Base-by-base conservation (phyloP, 2,329 filamentous ascomycete species). In the Cryoendolithus antarcticus region DNA sequence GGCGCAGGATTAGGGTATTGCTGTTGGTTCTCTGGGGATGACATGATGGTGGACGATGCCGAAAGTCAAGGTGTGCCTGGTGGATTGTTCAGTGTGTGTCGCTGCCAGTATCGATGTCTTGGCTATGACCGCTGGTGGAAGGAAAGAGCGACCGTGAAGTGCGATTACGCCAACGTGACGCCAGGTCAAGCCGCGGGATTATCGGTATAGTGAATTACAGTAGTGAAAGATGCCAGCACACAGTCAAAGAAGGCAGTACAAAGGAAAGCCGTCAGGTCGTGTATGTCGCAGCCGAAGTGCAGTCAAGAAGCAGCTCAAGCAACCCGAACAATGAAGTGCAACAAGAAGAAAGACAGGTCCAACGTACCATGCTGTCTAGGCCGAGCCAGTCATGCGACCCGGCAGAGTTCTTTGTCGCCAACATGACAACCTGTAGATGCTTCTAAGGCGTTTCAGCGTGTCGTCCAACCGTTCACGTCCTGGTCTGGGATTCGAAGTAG, bases 1-100 rank as follows among this genome's bases (percentile, higher is more conserved):
- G 67, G 67, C 59, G 68, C 64, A 63, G 66, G 63, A 60, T 67
- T 63, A 61, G 70, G 69, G 62, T 60, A 54, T 59, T 67, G 64
- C 65, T 68, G 67, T 66, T 66, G 67, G 60, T 66, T 66, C 61
- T 62, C 61, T 60, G 65, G 58, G 59, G 63, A 63, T 62, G 64
- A 61, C 65, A 69, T 69, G 53, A 52, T 48, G 48, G 37, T 44
- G 44, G 45, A 43, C 40, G 41, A 42, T 41, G 40, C 27, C 33
- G 51, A 51, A 49, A 53, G 47, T 56, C 49, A 45, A 32, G 46
- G 48, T 40, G 43, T 43, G 49, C 36, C 52, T 56, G 48, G 40
- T 9, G 12, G n/a, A 32, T 27, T 39, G 37, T 27, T 43, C 31
- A 41, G 39, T 11, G 13, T 34, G 13, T 24, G 39, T 12, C 30